These are phyloP conservation scores for Plasmodium berghei DNA, from an alignment of 169 alveolate species.

Conservation along the genomic window DNA sequence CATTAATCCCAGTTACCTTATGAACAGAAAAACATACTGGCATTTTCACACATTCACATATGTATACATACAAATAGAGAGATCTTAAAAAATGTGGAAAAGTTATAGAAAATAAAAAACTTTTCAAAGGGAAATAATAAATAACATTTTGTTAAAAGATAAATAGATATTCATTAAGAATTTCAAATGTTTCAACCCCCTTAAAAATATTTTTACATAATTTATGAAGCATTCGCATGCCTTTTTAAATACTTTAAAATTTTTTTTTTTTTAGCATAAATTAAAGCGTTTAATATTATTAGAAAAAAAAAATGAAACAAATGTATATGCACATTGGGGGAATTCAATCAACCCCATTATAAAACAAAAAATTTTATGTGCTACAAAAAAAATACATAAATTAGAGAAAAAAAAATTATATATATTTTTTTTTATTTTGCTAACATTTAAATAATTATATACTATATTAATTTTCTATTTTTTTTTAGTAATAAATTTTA, in stretches of 20 bases:
- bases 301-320: too few species aligned
- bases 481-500: background rate
- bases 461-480: background rate
- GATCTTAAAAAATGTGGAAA: background rate
- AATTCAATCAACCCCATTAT: too few species aligned
- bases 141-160: too few species aligned
- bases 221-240: too few species aligned
- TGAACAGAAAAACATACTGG: slow-evolving; percentile 55
- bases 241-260: too few species aligned
- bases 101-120: background rate
- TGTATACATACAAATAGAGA: background rate
- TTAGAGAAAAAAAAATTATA: background rate
- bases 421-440: background rate
- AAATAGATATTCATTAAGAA: too few species aligned
- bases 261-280: too few species aligned
- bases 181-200: too few species aligned
- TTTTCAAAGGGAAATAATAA: background rate
- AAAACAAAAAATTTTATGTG: background rate
- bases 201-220: too few species aligned
- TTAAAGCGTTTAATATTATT: too few species aligned
- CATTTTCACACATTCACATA: slow-evolving; percentile 21
- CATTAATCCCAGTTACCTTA: slow-evolving; percentile 46
- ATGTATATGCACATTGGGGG: too few species aligned
- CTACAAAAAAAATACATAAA: background rate
- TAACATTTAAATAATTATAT: background rate